These are phyloP conservation scores for Psilocybe sp. DNA, from an alignment of 768 basidiomycete species.

Conservation along the genomic window DNA sequence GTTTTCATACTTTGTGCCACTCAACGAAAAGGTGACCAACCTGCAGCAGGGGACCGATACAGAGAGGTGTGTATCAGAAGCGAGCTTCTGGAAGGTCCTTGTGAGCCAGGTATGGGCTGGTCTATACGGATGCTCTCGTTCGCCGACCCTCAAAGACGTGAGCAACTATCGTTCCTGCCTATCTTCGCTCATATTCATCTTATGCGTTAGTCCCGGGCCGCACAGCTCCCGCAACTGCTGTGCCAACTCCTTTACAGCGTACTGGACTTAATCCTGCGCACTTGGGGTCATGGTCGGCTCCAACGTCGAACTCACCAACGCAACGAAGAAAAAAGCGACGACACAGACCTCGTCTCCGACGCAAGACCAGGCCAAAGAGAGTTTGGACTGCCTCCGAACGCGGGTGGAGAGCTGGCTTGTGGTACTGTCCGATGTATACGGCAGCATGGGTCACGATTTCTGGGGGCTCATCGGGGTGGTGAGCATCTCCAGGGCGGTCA, in stretches of 20 bases:
- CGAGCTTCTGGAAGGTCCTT: slow-evolving; percentile 93
- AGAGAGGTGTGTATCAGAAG: slow-evolving; percentile 74
- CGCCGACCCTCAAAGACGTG: slow-evolving; percentile 70
- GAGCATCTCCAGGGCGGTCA: slow-evolving; percentile 80
- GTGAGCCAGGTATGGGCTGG: slow-evolving; percentile 94
- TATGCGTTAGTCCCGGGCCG: slow-evolving; percentile 64
- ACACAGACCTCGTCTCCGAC: slow-evolving; percentile 43
- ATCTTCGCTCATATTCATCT: neutral
- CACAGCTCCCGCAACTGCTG: slow-evolving; percentile 82
- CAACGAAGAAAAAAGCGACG: slow-evolving; percentile 13
- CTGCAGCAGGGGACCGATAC: slow-evolving; percentile 77
- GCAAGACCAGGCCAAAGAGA: slow-evolving; percentile 56
- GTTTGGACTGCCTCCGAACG: slow-evolving; percentile 66
- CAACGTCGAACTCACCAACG: slow-evolving; percentile 46
- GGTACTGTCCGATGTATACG: slow-evolving; percentile 94
- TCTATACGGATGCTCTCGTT: slow-evolving; percentile 79
- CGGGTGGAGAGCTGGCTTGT: slow-evolving; percentile 93
- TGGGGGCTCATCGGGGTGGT: slow-evolving; percentile 83
- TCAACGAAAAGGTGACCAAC: slow-evolving; percentile 92
- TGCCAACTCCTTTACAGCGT: slow-evolving; percentile 93
- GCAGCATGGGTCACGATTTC: slow-evolving; percentile 72
- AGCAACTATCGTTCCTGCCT: slow-evolving; percentile 6
- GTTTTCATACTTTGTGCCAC: slow-evolving; percentile 86
- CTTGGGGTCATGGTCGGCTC: too few species aligned
- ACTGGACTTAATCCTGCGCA: slow-evolving; percentile 73